Percentiles rank a stretch among this genome's conserved stretches.
Evolutionary conservation across 331 rosid species (phyloP).

Genomic region (Arachis monticola): DNA sequence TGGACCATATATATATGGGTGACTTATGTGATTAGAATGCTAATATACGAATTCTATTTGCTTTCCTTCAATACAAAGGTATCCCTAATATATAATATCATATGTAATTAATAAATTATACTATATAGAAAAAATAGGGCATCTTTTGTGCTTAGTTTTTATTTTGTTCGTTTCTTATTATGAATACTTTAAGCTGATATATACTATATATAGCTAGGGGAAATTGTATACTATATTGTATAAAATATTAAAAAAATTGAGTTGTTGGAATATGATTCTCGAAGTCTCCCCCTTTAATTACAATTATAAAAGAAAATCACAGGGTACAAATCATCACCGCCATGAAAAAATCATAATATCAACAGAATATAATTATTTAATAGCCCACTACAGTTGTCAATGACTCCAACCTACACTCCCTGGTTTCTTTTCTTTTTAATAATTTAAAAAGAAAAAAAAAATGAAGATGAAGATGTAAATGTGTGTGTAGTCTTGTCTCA

Average conservation of each 20-base stretch:
- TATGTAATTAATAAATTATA: not conserved
- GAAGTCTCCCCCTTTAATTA: slow-evolving; percentile 35
- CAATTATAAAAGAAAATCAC: not conserved
- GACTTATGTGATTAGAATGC: slow-evolving; percentile 24
- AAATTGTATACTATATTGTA: not conserved
- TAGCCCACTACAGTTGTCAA: not conserved
- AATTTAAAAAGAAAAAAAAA: not conserved
- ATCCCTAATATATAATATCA: too few species aligned
- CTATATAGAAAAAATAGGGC: not conserved
- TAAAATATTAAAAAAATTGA: not conserved
- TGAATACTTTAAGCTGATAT: not conserved
- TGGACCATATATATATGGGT: slow-evolving; percentile 34
- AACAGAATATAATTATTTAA: not conserved
- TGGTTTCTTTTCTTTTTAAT: not conserved
- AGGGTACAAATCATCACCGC: slow-evolving; percentile 29
- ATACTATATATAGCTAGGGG: too few species aligned
- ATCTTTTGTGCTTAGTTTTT: slow-evolving; percentile 39
- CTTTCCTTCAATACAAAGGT: slow-evolving; percentile 6
- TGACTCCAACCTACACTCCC: not conserved
- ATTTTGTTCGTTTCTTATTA: slow-evolving; percentile 6
- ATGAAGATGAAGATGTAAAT: not conserved
- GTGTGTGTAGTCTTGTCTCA: too few species aligned
- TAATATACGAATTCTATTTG: not conserved
- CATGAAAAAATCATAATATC: slow-evolving; percentile 33
- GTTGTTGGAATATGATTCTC: slow-evolving; percentile 35